Evolutionary conservation across 108 stramenopile species (phyloP), one percentile per base, ranked within the genome.

Genomic region (Fistulifera pelliculosa): DNA sequence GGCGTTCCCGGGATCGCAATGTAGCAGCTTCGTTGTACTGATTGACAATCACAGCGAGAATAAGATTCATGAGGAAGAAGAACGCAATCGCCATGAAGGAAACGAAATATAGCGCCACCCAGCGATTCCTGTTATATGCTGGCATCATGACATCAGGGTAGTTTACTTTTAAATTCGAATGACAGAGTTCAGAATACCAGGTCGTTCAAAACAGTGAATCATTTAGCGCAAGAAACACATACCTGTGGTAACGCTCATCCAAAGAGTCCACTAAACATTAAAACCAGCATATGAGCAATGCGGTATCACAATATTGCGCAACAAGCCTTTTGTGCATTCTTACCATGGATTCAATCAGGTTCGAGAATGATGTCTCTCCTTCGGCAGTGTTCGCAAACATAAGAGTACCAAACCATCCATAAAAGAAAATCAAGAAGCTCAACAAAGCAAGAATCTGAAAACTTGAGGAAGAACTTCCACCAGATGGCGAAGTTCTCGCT

Each of bases 131-230:
- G 49, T 83, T 86, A 72, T 84, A 91, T 3, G 74, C 64, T 17
- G 78, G 70, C 84, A 86, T 91, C 78, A 81, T 81, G 27, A 49
- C 73, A 53, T 85, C 87, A 0, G 89, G 89, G 51, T 85, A 91
- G 53, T 84, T 91, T 11, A 80, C 31, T 35, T 35, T 35, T 6
- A 35, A 35, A n/a, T n/a, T n/a, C 31, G 31, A 35, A 35, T 6
- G 31, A 35, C 31, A 35, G 31, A 3, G 31, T 35, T 35, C 8
- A 35, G 31, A 6, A 8, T 6, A 3, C 31, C 8, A n/a, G n/a
- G n/a, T 35, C 8, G 31, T 6, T 35, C 6, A 8, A 35, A 35
- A 35, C 31, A 6, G 31, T 35, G 8, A 35, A 35, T 35, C 31
- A 35, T 8, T n/a, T n/a, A n/a, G n/a, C n/a, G n/a, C 31, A 8